These are phyloP conservation scores for Schrenkiella parvula DNA, from an alignment of 345 rosid species.

Conservation along the genomic window DNA sequence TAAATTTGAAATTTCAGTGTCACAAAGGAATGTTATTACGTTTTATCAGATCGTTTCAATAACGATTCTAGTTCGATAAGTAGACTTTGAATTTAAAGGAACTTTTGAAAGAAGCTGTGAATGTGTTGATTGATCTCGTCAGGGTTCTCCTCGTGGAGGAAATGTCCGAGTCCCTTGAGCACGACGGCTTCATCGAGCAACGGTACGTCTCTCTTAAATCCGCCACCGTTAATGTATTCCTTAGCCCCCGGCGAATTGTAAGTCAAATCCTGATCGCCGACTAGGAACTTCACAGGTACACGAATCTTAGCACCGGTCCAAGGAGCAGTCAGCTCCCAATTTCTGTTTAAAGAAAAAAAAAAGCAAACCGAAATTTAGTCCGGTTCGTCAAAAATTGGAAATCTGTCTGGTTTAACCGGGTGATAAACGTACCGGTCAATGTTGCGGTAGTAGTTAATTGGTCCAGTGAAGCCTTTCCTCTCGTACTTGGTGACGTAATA, in stretches of 20 bases:
- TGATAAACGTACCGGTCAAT: constrained; percentile 44
- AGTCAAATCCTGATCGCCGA: constrained; percentile 68
- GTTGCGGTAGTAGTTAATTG: constrained; percentile 74
- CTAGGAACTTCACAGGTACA: constrained; percentile 67
- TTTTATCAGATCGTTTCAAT: not conserved
- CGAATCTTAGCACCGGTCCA: constrained; percentile 53
- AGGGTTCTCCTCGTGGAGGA: constrained; percentile 62
- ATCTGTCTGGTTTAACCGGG: not conserved
- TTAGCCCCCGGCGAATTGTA: constrained; percentile 52
- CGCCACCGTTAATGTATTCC: constrained; percentile 51
- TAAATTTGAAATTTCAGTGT: not conserved
- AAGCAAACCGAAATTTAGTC: not conserved
- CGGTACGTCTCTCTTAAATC: constrained; percentile 59
- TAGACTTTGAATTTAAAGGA: not conserved
- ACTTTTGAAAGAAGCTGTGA: constrained; percentile 42
- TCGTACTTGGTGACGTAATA: constrained; percentile 48
- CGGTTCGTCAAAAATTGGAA: not conserved
- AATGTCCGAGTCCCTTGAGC: constrained; percentile 68
- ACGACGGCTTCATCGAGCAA: constrained; percentile 65
- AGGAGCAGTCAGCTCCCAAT: constrained; percentile 68
- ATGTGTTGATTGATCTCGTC: constrained; percentile 63
- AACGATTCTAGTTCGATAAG: not conserved
- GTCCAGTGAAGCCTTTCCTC: constrained; percentile 71
- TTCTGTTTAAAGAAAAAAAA: constrained; percentile 35
- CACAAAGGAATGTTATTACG: not conserved